phyloP scores from a whole-genome alignment of 225 moss, liverwort and hornwort genomes.

The Pleurozium schreberi region DNA sequence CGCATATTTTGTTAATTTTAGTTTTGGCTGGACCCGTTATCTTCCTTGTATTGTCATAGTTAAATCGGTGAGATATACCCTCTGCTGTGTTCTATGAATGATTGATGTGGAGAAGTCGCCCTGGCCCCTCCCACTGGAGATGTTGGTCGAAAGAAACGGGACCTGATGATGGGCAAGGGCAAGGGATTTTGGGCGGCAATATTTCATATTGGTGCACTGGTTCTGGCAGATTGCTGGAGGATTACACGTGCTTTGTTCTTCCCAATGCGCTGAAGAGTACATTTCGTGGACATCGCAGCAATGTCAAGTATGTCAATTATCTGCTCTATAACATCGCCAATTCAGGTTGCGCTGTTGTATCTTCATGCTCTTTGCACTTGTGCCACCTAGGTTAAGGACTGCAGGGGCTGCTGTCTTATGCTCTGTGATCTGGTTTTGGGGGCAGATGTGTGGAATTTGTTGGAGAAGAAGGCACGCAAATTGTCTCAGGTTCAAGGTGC shows the following conservation, averaged over 20 bases:
- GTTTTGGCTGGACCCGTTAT: not conserved
- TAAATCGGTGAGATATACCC: not conserved
- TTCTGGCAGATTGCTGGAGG: slow-evolving; percentile 93
- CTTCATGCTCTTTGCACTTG: not conserved
- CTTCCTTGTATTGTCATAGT: not conserved
- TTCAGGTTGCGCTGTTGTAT: not conserved
- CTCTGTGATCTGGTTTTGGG: not conserved
- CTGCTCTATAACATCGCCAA: not conserved
- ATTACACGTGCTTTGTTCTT: slow-evolving; percentile 92
- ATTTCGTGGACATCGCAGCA: slow-evolving; percentile 74
- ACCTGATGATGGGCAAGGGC: slow-evolving; percentile 50
- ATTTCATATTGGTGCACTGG: slow-evolving; percentile 51
- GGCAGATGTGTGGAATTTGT: slow-evolving; percentile 92
- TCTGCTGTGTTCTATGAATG: not conserved
- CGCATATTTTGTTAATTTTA: not conserved
- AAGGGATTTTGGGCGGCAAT: slow-evolving; percentile 18
- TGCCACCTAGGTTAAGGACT: not conserved
- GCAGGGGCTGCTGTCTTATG: not conserved
- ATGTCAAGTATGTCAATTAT: slow-evolving; percentile 61
- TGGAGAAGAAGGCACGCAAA: slow-evolving; percentile 78
- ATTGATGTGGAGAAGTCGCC: not conserved
- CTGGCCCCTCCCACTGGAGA: not conserved
- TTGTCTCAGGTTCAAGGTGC: slow-evolving; percentile 85
- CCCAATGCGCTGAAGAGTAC: slow-evolving; percentile 86
- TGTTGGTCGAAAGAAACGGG: not conserved